Conservation (phyloP, 495 filamentous ascomycete genomes). For the Aspergillus asperescens region DNA sequence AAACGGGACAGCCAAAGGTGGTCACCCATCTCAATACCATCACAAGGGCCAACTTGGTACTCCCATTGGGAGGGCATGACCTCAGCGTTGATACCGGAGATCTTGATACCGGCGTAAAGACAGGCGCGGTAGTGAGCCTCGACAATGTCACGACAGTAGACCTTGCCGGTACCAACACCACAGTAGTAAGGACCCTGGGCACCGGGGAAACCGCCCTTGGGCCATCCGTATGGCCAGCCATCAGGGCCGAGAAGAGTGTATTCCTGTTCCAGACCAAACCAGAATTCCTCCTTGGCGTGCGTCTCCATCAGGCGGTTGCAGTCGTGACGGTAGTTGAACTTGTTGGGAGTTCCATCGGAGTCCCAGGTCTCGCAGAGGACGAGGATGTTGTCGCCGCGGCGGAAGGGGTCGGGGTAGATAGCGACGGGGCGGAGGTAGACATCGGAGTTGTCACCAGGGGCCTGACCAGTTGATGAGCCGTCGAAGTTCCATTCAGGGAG, state of each 20-base stretch:
- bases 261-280: slow-evolving; percentile 99
- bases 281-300: slow-evolving; percentile 75
- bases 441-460: slow-evolving; percentile 94
- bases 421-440: slow-evolving; percentile 92
- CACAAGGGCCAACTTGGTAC: slow-evolving; percentile 95
- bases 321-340: slow-evolving; percentile 95
- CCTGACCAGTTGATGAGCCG: slow-evolving; percentile 90
- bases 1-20: slow-evolving; percentile 97
- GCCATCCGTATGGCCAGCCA: slow-evolving; percentile 91
- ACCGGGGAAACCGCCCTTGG: slow-evolving; percentile 90
- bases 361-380: slow-evolving; percentile 97
- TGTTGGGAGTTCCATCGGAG: slow-evolving; percentile 92
- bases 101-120: slow-evolving; percentile 83
- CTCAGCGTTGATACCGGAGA: slow-evolving; percentile 98
- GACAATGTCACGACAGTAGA: slow-evolving; percentile 97
- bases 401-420: slow-evolving; percentile 91
- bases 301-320: slow-evolving; percentile 82
- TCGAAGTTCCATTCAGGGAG: slow-evolving; percentile 99
- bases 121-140: slow-evolving; percentile 98
- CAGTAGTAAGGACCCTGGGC: slow-evolving; percentile 99
- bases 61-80: slow-evolving; percentile 99
- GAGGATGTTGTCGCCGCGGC: slow-evolving; percentile 76
- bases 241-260: slow-evolving; percentile 86
- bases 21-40: slow-evolving; percentile 91
- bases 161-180: slow-evolving; percentile 94